Conservation (phyloP, 768 basidiomycete species). For the Auriscalpium vulgare region DNA sequence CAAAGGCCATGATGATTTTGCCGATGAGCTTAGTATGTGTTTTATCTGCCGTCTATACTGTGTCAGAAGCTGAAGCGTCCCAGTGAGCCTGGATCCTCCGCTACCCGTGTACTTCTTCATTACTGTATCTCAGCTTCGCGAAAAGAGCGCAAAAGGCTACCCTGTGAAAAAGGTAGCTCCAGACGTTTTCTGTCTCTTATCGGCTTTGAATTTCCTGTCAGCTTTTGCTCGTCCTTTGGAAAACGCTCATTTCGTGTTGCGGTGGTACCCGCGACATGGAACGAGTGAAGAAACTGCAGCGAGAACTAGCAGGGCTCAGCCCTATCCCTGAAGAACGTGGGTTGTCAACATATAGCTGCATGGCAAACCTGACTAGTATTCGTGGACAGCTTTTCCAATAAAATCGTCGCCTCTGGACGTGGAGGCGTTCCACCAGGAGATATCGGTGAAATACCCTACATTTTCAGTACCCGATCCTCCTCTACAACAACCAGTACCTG, state of each 20-base stretch:
- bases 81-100: constrained; percentile 94
- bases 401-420: constrained; percentile 92
- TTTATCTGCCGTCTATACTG: constrained; percentile 7
- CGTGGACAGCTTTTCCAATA: constrained; percentile 47
- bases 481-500: not conserved
- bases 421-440: constrained; percentile 83
- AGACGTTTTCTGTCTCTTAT: constrained; percentile 3
- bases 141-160: constrained; percentile 91
- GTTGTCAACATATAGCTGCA: constrained; percentile 14
- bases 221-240: constrained; percentile 94
- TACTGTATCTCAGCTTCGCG: constrained; percentile 81
- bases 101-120: constrained; percentile 89
- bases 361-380: not conserved
- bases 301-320: constrained; percentile 78
- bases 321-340: constrained; percentile 38
- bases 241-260: constrained; percentile 83
- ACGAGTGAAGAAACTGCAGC: constrained; percentile 75
- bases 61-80: not conserved
- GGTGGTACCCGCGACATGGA: constrained; percentile 85
- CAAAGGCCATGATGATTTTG: constrained; percentile 90
- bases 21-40: constrained; percentile 88
- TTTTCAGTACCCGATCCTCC: constrained; percentile 49
- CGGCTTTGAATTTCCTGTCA: constrained; percentile 23
- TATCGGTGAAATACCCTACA: constrained; percentile 92
- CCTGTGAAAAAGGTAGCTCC: constrained; percentile 86